These are phyloP conservation scores for Posidonia australis DNA, from an alignment of 106 monocot genomes.

Conservation along the genomic window DNA sequence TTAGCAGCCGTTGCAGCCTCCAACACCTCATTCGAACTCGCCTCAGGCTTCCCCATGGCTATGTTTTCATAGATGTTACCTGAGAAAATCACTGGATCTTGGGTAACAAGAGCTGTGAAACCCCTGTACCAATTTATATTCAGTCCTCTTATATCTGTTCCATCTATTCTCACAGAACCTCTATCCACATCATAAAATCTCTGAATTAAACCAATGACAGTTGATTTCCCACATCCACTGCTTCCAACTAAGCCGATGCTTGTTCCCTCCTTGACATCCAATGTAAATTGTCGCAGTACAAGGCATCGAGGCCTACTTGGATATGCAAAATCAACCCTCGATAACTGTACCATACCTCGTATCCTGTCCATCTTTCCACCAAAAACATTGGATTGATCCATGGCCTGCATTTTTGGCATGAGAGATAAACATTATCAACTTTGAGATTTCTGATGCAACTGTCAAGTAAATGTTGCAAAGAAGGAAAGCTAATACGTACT, in stretches of 20 bases:
- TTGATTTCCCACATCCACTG: slow-evolving; percentile 78
- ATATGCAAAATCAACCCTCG: slow-evolving; percentile 58
- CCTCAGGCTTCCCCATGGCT: slow-evolving; percentile 50
- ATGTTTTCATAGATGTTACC: slow-evolving; percentile 68
- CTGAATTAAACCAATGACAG: slow-evolving; percentile 62
- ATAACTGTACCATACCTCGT: slow-evolving; percentile 50
- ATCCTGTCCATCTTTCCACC: slow-evolving; percentile 20
- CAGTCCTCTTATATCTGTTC: slow-evolving; percentile 39
- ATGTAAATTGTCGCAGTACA: slow-evolving; percentile 44
- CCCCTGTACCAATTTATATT: slow-evolving; percentile 44
- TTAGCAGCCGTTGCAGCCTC: slow-evolving; percentile 60
- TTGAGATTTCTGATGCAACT: too few relatives aligned
- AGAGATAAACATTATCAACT: too few relatives aligned
- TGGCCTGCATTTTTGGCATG: too few relatives aligned
- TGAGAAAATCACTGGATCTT: slow-evolving; percentile 71
- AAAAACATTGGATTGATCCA: too few relatives aligned
- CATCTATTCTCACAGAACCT: slow-evolving; percentile 50
- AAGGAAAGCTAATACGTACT: too few relatives aligned
- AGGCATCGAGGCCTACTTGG: slow-evolving; percentile 40
- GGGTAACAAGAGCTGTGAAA: slow-evolving; percentile 60
- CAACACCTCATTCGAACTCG: slow-evolving; percentile 47
- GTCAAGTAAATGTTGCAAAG: too few relatives aligned
- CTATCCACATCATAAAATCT: slow-evolving; percentile 67
- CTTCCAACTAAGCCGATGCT: slow-evolving; percentile 52
- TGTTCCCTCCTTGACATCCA: slow-evolving; percentile 46